phyloP scores from a whole-genome alignment of 2,329 filamentous ascomycete genomes.

The Aspergillus fructus region DNA sequence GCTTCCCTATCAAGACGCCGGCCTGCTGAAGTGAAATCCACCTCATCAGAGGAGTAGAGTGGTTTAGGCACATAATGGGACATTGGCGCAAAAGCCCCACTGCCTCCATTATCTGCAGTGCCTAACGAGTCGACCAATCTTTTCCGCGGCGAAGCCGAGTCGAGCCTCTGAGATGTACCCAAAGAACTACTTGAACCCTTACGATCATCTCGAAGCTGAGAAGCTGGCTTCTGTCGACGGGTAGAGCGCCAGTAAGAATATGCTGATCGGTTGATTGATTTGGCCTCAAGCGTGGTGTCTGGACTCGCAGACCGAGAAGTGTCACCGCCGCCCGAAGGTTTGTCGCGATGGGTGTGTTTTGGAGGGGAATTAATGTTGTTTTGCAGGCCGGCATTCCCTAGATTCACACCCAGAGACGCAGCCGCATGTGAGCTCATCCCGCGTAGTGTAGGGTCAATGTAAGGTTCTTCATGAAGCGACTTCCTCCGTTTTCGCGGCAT shows the following conservation, averaged over 20 bases:
- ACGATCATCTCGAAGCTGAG: neutral
- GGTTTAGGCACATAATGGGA: neutral
- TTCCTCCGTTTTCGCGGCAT: constrained; percentile 15
- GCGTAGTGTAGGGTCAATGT: neutral
- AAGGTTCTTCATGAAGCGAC: neutral
- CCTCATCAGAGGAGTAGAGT: neutral
- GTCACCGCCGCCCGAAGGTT: neutral
- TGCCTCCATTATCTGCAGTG: constrained; percentile 10
- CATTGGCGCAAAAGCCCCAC: neutral
- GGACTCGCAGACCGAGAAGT: neutral
- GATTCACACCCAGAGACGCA: neutral
- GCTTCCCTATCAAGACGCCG: neutral
- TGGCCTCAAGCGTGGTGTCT: neutral
- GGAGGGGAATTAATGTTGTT: neutral
- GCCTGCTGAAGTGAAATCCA: neutral
- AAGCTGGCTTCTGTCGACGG: neutral
- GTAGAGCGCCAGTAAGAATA: neutral
- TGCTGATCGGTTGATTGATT: neutral
- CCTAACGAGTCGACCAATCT: constrained; percentile 37
- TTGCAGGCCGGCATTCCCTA: neutral
- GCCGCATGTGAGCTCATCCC: neutral
- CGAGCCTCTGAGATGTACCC: neutral
- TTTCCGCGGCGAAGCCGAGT: constrained; percentile 23
- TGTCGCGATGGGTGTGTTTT: neutral
- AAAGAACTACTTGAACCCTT: neutral